Evolutionary conservation across 2,329 filamentous ascomycete genomes (phyloP), one percentile per base, ranked within the genome.

Genomic region (Polytolypa hystricis): DNA sequence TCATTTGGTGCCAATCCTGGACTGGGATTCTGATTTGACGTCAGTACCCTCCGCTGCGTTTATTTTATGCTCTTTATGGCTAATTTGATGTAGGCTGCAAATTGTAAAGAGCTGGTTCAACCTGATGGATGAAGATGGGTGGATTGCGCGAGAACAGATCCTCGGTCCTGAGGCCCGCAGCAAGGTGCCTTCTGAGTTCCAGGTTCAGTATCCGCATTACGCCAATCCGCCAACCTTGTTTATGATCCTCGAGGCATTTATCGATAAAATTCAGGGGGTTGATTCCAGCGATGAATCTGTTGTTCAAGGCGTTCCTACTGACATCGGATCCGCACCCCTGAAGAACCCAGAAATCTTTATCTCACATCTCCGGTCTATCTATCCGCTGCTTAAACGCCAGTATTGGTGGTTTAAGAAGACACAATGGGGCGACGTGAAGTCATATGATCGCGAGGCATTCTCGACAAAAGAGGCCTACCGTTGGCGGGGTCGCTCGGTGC

Each of bases 81-180:
- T 54, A 38, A 56, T 46, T 38, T 6, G 19, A 28, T 10, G 15
- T 26, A 71, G 65, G 0, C 67, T 79, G 33, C 85, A 95, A 44
- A 85, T 98, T 46, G 74, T 96, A 43, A 84, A 81, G 63, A 94
- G 84, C 61, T 98, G 91, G 91, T 93, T 93, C 65, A 85, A 80
- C 45, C 74, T 93, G 12, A 94, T 96, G 74, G 91, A 98, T 47
- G 82, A 91, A 11, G 86, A 96, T 56, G 91, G 91, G 37, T 98
- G 91, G 91, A 96, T 98, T 54, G 84, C 80, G 3, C 81, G 91
- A 35, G 91, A 98, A 65, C 87, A 95, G 62, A 96, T 98, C 41
- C 73, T 98, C 2, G 91, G 91, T 2, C 62, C 73, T 2, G 91
- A 98, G 64, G 91, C 91, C 31, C 79, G 89, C 44, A 94, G 82